These are phyloP conservation scores for Podaxis sp. DNA, from an alignment of 768 basidiomycete species.

Conservation along the genomic window DNA sequence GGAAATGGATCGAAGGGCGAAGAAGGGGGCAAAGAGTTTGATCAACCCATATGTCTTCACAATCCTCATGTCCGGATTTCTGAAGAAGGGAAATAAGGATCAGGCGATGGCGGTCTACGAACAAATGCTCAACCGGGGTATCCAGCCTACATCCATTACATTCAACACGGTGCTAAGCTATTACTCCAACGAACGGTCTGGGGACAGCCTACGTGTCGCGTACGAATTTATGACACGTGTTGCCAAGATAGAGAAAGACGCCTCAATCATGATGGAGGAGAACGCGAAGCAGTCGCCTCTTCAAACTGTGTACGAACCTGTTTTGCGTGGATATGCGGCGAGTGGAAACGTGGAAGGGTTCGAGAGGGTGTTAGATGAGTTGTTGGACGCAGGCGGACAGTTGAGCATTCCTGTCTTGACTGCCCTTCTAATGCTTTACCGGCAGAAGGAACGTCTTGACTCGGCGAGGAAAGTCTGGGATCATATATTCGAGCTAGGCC, in stretches of 20 bases:
- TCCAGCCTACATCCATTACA: constrained; percentile 65
- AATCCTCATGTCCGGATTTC: constrained; percentile 69
- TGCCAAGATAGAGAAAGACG: constrained; percentile 18
- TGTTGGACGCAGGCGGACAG: constrained; percentile 48
- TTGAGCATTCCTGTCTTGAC: constrained; percentile 59
- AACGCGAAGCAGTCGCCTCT: constrained; percentile 31
- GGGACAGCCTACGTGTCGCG: constrained; percentile 53
- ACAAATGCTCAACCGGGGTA: constrained; percentile 62
- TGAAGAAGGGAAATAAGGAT: constrained; percentile 47
- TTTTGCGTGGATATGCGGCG: constrained; percentile 49
- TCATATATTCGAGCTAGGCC: constrained; percentile 46
- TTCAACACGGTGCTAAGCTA: constrained; percentile 67
- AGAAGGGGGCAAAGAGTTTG: constrained; percentile 31
- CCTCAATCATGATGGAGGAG: constrained; percentile 24
- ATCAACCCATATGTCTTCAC: constrained; percentile 63
- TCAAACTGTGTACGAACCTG: constrained; percentile 51
- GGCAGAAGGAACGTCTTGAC: constrained; percentile 49
- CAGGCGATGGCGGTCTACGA: constrained; percentile 64
- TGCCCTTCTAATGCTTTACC: constrained; percentile 68
- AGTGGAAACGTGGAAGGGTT: constrained; percentile 45
- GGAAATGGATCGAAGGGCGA: constrained; percentile 55
- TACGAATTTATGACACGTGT: constrained; percentile 60
- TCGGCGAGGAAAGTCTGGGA: constrained; percentile 64
- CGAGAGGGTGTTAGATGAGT: constrained; percentile 48
- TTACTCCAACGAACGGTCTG: constrained; percentile 41